Evolutionary conservation across 2,329 filamentous ascomycete genomes (phyloP).

Genomic region (Fusarium illudens): DNA sequence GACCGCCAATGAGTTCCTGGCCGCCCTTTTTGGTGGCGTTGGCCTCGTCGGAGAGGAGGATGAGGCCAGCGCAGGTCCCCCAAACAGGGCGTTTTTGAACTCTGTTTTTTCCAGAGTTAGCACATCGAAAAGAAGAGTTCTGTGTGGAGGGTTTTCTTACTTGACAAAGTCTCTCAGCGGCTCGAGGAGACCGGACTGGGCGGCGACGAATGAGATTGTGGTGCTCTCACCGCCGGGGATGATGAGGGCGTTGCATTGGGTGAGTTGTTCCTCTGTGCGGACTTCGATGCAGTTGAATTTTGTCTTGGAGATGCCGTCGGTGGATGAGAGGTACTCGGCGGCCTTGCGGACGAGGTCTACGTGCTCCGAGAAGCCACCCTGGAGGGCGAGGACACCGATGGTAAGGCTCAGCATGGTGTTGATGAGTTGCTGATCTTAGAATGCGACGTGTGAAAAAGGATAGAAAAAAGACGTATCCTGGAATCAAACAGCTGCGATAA

Average conservation of each 20-base stretch:
- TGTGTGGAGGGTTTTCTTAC: constrained; percentile 56
- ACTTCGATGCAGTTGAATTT: constrained; percentile 78
- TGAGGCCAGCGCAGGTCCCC: constrained; percentile 96
- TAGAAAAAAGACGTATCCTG: background rate
- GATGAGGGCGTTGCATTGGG: constrained; percentile 80
- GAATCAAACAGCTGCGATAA: constrained; percentile 21
- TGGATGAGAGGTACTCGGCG: constrained; percentile 56
- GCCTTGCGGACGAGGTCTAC: constrained; percentile 77
- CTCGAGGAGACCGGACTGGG: constrained; percentile 81
- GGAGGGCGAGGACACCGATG: constrained; percentile 75
- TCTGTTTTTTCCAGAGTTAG: constrained; percentile 55
- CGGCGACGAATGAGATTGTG: constrained; percentile 87
- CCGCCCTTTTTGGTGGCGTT: constrained; percentile 90
- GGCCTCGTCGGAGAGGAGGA: constrained; percentile 86
- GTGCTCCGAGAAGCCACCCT: constrained; percentile 94
- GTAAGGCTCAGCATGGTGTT: constrained; percentile 50
- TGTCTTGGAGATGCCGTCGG: constrained; percentile 31
- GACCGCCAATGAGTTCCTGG: constrained; percentile 90
- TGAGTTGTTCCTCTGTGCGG: constrained; percentile 76
- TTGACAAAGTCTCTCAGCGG: constrained; percentile 91
- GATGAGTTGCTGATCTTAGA: background rate
- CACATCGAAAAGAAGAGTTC: background rate
- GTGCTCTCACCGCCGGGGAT: constrained; percentile 96
- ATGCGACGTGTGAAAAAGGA: background rate
- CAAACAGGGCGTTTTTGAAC: constrained; percentile 82